phyloP scores from a whole-genome alignment of 176 grass and related monocot genomes.

The Aegilops tauschii region DNA sequence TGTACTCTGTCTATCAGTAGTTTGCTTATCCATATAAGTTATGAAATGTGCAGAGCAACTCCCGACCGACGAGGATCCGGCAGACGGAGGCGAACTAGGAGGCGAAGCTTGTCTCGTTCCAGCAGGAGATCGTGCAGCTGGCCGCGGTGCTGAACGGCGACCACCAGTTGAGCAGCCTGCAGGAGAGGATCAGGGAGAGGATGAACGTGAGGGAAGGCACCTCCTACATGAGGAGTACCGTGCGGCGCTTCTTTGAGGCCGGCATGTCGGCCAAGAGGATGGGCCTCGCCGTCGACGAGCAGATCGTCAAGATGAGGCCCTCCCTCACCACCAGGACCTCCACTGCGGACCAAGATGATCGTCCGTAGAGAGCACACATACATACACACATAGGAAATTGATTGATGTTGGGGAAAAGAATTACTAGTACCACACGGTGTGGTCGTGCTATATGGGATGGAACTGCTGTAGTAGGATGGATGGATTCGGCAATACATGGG shows the following conservation, averaged over 20 bases:
- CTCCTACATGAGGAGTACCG: slow-evolving; percentile 55
- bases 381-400: not conserved
- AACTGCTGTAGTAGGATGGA: too few species aligned
- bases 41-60: slow-evolving; percentile 53
- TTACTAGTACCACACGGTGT: not conserved
- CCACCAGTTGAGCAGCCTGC: slow-evolving; percentile 61
- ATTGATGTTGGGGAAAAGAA: not conserved
- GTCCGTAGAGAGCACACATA: slow-evolving; percentile 32
- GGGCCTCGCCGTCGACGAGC: slow-evolving; percentile 73
- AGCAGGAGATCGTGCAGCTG: slow-evolving; percentile 91
- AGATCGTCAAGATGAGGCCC: slow-evolving; percentile 96
- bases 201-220: slow-evolving; percentile 92
- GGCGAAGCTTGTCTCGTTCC: slow-evolving; percentile 83
- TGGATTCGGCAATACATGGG: too few species aligned
- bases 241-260: slow-evolving; percentile 79
- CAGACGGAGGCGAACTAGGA: slow-evolving; percentile 81
- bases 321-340: slow-evolving; percentile 74
- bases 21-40: not conserved
- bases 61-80: slow-evolving; percentile 66
- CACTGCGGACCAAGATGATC: not conserved
- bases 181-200: slow-evolving; percentile 53
- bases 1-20: not conserved
- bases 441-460: not conserved
- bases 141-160: slow-evolving; percentile 86
- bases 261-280: slow-evolving; percentile 43